Percentiles rank a stretch among this genome's conserved stretches.
These are phyloP conservation scores for Phaffomyces opuntiae DNA, from an alignment of 805 yeast genomes.

Conservation along the genomic window DNA sequence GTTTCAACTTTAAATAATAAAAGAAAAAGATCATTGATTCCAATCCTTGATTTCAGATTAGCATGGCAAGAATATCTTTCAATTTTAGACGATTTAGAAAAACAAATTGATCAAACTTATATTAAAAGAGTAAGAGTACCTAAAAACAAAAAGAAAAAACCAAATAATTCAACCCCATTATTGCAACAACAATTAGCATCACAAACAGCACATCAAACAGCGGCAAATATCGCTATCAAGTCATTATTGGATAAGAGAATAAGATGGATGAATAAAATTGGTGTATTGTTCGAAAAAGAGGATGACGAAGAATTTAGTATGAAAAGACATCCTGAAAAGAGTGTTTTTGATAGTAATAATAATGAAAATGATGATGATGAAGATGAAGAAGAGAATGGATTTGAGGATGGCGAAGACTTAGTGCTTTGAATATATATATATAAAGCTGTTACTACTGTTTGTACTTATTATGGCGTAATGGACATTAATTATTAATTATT, in stretches of 20 bases:
- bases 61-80: constrained; percentile 94
- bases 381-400: constrained; percentile 15
- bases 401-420: constrained; percentile 29
- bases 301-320: constrained; percentile 13
- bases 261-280: constrained; percentile 87
- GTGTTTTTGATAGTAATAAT: constrained; percentile 14
- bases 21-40: constrained; percentile 58
- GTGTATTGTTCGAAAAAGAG: constrained; percentile 61
- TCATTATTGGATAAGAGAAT: constrained; percentile 77
- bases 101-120: constrained; percentile 94
- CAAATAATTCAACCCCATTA: constrained; percentile 25
- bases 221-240: constrained; percentile 70
- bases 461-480: constrained; percentile 8
- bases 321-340: constrained; percentile 19
- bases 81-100: constrained; percentile 87
- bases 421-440: not conserved
- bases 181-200: constrained; percentile 22
- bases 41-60: constrained; percentile 76
- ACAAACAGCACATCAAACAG: constrained; percentile 50
- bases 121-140: constrained; percentile 73
- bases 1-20: constrained; percentile 58
- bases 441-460: constrained; percentile 6
- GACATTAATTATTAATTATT: not conserved
- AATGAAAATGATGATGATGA: constrained; percentile 16
- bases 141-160: constrained; percentile 36